Evolutionary conservation across 1,139 yeast genomes (phyloP).

Genomic region (Candida tetrigidarum): DNA sequence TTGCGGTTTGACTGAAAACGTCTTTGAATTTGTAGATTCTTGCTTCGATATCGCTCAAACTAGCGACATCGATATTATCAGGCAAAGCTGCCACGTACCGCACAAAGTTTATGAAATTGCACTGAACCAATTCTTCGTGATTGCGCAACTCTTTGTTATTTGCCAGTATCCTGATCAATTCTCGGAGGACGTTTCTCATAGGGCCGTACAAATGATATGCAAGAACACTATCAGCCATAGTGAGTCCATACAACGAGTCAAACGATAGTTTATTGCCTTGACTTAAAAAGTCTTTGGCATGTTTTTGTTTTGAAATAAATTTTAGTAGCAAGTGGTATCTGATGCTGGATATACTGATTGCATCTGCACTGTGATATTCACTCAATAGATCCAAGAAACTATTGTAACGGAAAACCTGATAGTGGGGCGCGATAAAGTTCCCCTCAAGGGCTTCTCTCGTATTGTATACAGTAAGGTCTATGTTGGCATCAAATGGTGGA

Average conservation of each 20-base stretch:
- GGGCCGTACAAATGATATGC: constrained; percentile 34
- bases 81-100: constrained; percentile 42
- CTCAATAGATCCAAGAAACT: constrained; percentile 37
- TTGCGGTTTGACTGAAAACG: constrained; percentile 30
- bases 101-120: constrained; percentile 43
- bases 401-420: constrained; percentile 38
- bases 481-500: constrained; percentile 26
- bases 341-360: constrained; percentile 46
- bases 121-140: constrained; percentile 44
- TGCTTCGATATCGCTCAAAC: constrained; percentile 25
- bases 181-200: constrained; percentile 33
- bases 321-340: constrained; percentile 42
- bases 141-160: constrained; percentile 17
- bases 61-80: constrained; percentile 17
- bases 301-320: constrained; percentile 33
- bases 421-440: constrained; percentile 32
- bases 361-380: constrained; percentile 41
- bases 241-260: constrained; percentile 9
- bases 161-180: constrained; percentile 22
- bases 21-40: constrained; percentile 36
- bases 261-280: constrained; percentile 1
- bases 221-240: constrained; percentile 36
- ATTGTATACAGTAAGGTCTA: constrained; percentile 32
- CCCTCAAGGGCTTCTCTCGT: constrained; percentile 25
- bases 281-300: constrained; percentile 13